phyloP scores from a whole-genome alignment of 1,139 yeast genomes.

The Pichia sp. region DNA sequence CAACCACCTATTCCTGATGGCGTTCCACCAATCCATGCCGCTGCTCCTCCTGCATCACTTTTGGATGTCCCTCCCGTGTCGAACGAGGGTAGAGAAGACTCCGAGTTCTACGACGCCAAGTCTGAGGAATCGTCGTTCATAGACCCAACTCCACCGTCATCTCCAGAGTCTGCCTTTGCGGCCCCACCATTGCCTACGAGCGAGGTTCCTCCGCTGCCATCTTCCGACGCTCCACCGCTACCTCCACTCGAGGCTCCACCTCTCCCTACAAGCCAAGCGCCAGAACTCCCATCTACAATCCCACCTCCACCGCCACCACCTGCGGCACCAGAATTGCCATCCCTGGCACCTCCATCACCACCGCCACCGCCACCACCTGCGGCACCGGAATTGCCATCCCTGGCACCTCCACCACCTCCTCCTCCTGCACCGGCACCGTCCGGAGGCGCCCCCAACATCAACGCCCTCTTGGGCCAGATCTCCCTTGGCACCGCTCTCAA shows the following conservation, averaged over 20 bases:
- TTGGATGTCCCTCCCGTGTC: background rate
- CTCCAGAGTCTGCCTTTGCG: slow-evolving; percentile 16
- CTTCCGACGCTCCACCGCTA: slow-evolving; percentile 9
- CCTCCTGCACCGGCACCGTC: slow-evolving; percentile 21
- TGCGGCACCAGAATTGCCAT: slow-evolving; percentile 12
- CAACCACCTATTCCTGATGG: background rate
- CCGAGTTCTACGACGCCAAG: slow-evolving; percentile 20
- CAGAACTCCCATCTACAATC: slow-evolving; percentile 23
- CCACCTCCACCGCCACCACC: slow-evolving; percentile 29
- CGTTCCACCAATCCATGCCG: slow-evolving; percentile 7
- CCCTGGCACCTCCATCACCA: slow-evolving; percentile 22
- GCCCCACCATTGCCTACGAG: slow-evolving; percentile 16
- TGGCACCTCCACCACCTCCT: slow-evolving; percentile 19
- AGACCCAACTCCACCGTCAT: slow-evolving; percentile 19
- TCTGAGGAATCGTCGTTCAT: slow-evolving; percentile 20
- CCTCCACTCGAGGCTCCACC: slow-evolving; percentile 14
- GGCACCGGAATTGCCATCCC: slow-evolving; percentile 15
- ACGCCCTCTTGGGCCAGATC: slow-evolving; percentile 46
- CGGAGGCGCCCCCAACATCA: slow-evolving; percentile 23
- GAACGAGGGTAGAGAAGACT: slow-evolving; percentile 1
- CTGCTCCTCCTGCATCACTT: slow-evolving; percentile 1
- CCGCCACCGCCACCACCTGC: slow-evolving; percentile 29
- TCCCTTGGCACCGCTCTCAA: slow-evolving; percentile 44
- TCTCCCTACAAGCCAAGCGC: slow-evolving; percentile 18
- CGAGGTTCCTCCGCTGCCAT: slow-evolving; percentile 19